Percentiles rank a stretch among this genome's conserved stretches.
phyloP scores from a whole-genome alignment of 331 rosid genomes.

The Malus hybrid region DNA sequence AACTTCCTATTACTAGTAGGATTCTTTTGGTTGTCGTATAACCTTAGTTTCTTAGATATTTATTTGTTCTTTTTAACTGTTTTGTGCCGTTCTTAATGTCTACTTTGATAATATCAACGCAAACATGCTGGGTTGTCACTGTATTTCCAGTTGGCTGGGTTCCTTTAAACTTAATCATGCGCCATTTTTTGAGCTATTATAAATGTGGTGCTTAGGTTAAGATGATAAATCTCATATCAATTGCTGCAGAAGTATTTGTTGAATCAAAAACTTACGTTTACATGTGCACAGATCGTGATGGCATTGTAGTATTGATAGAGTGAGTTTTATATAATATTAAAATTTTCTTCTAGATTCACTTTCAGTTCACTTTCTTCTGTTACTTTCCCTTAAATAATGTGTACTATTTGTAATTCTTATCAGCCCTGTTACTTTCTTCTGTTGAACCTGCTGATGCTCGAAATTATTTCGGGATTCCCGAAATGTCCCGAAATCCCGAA shows the following conservation, averaged over 20 bases:
- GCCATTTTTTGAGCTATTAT: background rate
- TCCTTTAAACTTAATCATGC: background rate
- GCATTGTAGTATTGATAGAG: slow-evolving; percentile 77
- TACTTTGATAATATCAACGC: too few relatives aligned
- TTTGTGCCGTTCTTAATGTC: too few relatives aligned
- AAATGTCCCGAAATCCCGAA: too few relatives aligned
- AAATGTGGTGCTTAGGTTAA: slow-evolving; percentile 6
- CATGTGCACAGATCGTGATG: slow-evolving; percentile 82
- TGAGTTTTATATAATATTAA: slow-evolving; percentile 36
- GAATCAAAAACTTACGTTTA: slow-evolving; percentile 51
- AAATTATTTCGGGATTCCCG: too few relatives aligned
- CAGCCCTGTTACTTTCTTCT: slow-evolving; percentile 43
- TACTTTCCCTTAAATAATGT: background rate
- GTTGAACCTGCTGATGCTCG: too few relatives aligned
- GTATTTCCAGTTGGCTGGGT: too few relatives aligned
- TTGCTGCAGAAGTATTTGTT: slow-evolving; percentile 58
- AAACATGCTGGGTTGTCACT: too few relatives aligned
- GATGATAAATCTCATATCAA: slow-evolving; percentile 15
- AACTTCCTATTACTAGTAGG: too few relatives aligned
- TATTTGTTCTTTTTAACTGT: too few relatives aligned
- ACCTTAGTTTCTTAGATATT: too few relatives aligned
- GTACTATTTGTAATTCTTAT: slow-evolving; percentile 18
- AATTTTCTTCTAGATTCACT: background rate
- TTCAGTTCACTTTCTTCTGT: background rate
- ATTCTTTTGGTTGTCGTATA: too few relatives aligned